Evolutionary conservation across 331 rosid species (phyloP).

Genomic region (Dryas integrifolia): DNA sequence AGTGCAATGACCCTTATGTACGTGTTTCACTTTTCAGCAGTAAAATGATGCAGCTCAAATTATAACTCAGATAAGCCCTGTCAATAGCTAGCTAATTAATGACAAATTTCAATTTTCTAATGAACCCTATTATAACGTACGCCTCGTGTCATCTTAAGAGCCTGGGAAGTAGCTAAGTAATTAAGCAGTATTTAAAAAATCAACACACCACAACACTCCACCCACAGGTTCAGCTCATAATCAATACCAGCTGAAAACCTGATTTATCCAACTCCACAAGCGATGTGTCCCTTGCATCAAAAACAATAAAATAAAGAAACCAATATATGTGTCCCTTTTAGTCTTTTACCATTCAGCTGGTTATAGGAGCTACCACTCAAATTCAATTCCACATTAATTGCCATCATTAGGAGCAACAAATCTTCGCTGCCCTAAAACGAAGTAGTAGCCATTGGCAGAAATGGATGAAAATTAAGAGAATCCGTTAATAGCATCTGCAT

Average conservation of each 20-base stretch:
- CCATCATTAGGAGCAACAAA: conserved; percentile 60
- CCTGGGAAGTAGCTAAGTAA: not conserved
- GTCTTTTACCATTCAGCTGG: conserved; percentile 7
- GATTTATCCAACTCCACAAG: too few relatives aligned
- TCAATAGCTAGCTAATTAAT: not conserved
- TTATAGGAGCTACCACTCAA: conserved; percentile 56
- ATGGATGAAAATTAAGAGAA: conserved; percentile 82
- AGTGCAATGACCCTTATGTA: not conserved
- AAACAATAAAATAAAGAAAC: not conserved
- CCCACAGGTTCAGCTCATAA: too few relatives aligned
- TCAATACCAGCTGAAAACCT: too few relatives aligned
- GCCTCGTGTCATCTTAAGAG: not conserved
- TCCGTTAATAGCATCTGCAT: conserved; percentile 76
- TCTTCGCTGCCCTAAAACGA: conserved; percentile 89
- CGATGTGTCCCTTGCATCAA: too few relatives aligned
- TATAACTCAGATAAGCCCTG: not conserved
- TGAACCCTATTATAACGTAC: not conserved
- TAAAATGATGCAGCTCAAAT: not conserved
- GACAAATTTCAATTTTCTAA: not conserved
- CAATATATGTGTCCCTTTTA: not conserved
- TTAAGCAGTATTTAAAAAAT: not conserved
- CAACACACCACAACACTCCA: too few relatives aligned
- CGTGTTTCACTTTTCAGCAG: not conserved
- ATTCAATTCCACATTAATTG: conserved; percentile 39
- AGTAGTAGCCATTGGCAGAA: conserved; percentile 69